Conservation (phyloP, 78 protist species). For the Monosiga brevicollis region DNA sequence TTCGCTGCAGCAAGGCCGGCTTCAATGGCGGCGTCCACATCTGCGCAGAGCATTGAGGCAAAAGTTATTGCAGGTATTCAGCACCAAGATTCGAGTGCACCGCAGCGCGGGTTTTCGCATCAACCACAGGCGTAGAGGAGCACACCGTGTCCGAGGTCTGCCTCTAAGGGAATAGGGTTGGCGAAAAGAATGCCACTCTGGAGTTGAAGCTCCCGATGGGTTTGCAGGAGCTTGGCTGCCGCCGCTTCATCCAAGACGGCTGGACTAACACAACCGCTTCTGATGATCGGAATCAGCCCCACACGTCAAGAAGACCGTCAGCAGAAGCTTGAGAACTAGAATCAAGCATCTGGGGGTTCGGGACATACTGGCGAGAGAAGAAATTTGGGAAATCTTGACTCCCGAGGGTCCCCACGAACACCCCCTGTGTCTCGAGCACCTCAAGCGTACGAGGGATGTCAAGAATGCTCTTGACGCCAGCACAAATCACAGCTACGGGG, state of each 20-base stretch:
- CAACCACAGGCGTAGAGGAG: neutral
- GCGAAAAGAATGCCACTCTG: slow-evolving; percentile 50
- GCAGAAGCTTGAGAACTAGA: neutral
- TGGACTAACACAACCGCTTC: neutral
- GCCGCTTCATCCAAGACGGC: neutral
- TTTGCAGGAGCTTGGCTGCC: slow-evolving; percentile 25
- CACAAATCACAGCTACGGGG: slow-evolving; percentile 86
- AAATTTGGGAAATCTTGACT: slow-evolving; percentile 80
- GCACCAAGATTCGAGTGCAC: neutral
- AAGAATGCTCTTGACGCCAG: slow-evolving; percentile 94
- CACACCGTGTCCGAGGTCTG: too few species aligned
- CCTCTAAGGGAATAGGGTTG: slow-evolving; percentile 7
- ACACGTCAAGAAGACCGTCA: neutral
- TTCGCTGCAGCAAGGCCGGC: neutral
- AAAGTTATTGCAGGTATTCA: neutral
- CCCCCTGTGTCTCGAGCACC: slow-evolving; percentile 72
- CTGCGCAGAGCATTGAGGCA: neutral
- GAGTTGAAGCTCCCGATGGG: slow-evolving; percentile 15
- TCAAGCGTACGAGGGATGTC: slow-evolving; percentile 76
- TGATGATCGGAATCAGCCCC: neutral
- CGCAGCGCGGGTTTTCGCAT: neutral
- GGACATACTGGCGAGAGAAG: slow-evolving; percentile 25
- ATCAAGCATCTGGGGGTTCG: too few species aligned
- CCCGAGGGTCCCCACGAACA: slow-evolving; percentile 53
- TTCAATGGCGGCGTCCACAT: neutral